Percentiles rank a stretch among this genome's conserved stretches.
These are phyloP conservation scores for Wilhelminamyces savonicus DNA, from an alignment of 805 yeast genomes.

Conservation along the genomic window DNA sequence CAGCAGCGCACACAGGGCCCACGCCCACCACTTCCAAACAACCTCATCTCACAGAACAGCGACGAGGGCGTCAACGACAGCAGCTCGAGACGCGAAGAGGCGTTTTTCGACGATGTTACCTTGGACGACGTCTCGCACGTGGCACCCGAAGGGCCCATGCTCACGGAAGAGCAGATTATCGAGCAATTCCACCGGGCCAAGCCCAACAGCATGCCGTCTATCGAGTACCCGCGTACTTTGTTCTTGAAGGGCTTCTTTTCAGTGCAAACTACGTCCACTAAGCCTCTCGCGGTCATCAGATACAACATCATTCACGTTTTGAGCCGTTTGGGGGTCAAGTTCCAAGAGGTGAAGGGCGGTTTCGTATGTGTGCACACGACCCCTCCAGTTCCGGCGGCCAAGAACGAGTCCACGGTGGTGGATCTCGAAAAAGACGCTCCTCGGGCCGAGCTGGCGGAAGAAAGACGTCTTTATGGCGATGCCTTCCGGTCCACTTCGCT, in stretches of 20 bases:
- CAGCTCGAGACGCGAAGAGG: constrained; percentile 18
- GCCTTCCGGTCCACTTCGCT: constrained; percentile 33
- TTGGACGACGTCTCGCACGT: constrained; percentile 29
- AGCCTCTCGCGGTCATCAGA: constrained; percentile 83
- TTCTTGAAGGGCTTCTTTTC: constrained; percentile 90
- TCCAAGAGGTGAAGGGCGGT: constrained; percentile 89
- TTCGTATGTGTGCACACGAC: constrained; percentile 75
- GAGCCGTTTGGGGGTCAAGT: constrained; percentile 70
- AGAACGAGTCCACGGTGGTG: constrained; percentile 3
- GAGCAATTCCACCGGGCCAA: constrained; percentile 48
- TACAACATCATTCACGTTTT: constrained; percentile 75
- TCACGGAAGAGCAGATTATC: constrained; percentile 35
- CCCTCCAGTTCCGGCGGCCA: constrained; percentile 3
- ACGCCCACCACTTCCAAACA: constrained; percentile 41
- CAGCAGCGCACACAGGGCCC: constrained; percentile 12
- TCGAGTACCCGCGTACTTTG: constrained; percentile 86
- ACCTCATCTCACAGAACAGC: constrained; percentile 37
- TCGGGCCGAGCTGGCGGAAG: constrained; percentile 18
- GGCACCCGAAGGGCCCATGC: constrained; percentile 29
- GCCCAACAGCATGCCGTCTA: constrained; percentile 84
- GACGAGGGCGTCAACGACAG: constrained; percentile 28
- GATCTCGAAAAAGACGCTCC: constrained; percentile 9
- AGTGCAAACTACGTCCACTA: constrained; percentile 91
- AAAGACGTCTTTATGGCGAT: constrained; percentile 31
- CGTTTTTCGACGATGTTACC: constrained; percentile 53